Conservation (phyloP, 2,329 filamentous ascomycete species). For the Fusarium sp. region DNA sequence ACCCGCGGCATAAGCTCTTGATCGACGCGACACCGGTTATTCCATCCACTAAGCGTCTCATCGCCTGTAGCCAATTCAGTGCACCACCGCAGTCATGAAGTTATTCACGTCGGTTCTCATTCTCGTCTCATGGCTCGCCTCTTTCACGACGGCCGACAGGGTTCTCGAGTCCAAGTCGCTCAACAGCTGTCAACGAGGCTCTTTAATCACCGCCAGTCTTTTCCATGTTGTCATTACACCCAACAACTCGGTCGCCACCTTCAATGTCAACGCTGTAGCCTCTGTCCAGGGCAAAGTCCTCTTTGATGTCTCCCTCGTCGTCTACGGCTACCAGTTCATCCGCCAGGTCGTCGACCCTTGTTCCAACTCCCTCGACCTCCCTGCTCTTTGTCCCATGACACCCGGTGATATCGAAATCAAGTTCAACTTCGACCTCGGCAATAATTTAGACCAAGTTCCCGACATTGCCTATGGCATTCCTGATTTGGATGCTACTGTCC, state of each 20-base stretch:
- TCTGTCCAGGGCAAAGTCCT: conserved; percentile 82
- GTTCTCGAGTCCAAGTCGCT: conserved; percentile 85
- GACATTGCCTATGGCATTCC: conserved; percentile 89
- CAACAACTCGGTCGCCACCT: conserved; percentile 74
- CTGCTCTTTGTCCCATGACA: conserved; percentile 89
- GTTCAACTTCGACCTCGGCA: conserved; percentile 72
- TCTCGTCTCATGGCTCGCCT: conserved; percentile 24
- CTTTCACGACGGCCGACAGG: conserved; percentile 61
- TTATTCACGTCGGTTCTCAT: conserved; percentile 11
- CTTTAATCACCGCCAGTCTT: conserved; percentile 84
- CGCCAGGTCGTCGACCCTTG: conserved; percentile 80
- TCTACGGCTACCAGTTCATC: conserved; percentile 83
- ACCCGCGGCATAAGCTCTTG: not conserved
- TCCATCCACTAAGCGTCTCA: not conserved
- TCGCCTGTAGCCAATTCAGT: not conserved
- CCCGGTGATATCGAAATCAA: conserved; percentile 80
- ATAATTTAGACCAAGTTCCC: conserved; percentile 74
- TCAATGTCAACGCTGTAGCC: conserved; percentile 84
- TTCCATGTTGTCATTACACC: conserved; percentile 88
- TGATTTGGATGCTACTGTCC: conserved; percentile 88
- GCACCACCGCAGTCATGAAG: conserved; percentile 21
- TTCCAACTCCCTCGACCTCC: conserved; percentile 62
- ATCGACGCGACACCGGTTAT: not conserved
- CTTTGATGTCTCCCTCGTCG: conserved; percentile 79
- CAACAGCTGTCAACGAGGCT: conserved; percentile 84